Base-by-base conservation (phyloP, 2,329 filamentous ascomycete genomes). In the Colletotrichum sp. region DNA sequence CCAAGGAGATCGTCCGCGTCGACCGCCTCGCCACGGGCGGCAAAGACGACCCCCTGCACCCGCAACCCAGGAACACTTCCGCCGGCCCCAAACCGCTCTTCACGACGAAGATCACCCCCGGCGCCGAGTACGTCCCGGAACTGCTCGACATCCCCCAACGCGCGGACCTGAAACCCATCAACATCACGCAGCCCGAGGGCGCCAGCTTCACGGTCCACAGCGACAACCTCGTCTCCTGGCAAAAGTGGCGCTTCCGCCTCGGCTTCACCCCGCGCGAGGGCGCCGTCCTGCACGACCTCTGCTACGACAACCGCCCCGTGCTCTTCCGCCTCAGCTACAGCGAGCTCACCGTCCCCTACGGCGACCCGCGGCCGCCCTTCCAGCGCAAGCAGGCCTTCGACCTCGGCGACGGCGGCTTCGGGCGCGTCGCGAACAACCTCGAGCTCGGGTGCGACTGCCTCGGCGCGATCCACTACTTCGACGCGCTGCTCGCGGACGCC, bases 321-420 rank as follows among this genome's bases (percentile, higher is more conserved):
- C 88, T 95, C 80, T 93, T 94, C 83, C 89, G 93, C 2, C 82
- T 95, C 34, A 91, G 90, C 77, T 88, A 94, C 74, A 91, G 90
- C 77, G 94, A 95, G 82, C 93, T 95, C 90, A 90, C 90, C 3
- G 92, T 94, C 0, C 92, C 92, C 0, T 95, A 94, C 78, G 92
- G 87, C 5, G 93, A 94, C 79, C 91, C 91, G 1, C 89, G 93
- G 2, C 85, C 88, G 1, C 93, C 93, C 0, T 94, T 91, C 81
- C 91, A 93, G 68, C 89, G 93, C 57, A 95, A 95, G 81, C 91
- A 93, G 69, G 93, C 93, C 1, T 94, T 95, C 79, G 93, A 95
- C 79, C 90, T 95, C 75, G 93, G 93, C 9, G 93, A 95, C 74
- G 91, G 90, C 12, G 93, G 93, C 7, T 90, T 91, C 28, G 93